A percentile compares a stretch with the other conserved stretches of the same genome.
Evolutionary conservation across 2,329 filamentous ascomycete species (phyloP).

Genomic region (Ophiostoma triangulosporum): DNA sequence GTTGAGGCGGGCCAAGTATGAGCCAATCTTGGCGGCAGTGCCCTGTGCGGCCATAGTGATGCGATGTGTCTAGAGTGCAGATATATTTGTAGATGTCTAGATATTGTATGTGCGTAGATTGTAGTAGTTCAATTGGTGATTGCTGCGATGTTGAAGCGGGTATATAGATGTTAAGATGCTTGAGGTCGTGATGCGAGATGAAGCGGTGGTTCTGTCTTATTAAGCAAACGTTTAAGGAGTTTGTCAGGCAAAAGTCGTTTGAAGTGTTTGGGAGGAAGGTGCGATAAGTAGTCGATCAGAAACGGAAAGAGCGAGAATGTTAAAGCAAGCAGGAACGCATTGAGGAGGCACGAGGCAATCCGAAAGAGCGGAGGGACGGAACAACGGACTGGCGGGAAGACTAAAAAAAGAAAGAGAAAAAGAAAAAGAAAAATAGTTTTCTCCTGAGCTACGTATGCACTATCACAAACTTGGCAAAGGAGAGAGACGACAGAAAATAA

Average conservation of each 20-base stretch:
- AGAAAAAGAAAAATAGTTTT: background rate
- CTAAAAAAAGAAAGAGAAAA: background rate
- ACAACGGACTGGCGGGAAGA: too few species aligned
- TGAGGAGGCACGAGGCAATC: too few species aligned
- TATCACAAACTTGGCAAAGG: too few species aligned
- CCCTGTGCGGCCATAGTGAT: background rate
- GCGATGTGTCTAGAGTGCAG: background rate
- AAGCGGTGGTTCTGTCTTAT: background rate
- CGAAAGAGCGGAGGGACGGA: background rate
- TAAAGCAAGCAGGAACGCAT: too few species aligned
- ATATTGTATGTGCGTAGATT: background rate
- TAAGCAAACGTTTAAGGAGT: too few species aligned
- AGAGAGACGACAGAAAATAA: background rate
- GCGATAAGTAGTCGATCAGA: background rate
- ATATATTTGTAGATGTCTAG: background rate
- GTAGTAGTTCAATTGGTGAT: background rate
- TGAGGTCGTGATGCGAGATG: background rate
- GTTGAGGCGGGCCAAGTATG: slow-evolving; percentile 43
- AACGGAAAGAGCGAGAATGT: background rate
- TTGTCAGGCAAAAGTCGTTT: background rate
- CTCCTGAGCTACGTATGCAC: too few species aligned
- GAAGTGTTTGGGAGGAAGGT: background rate
- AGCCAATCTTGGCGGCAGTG: slow-evolving; percentile 25
- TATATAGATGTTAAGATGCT: background rate
- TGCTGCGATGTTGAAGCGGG: background rate